These are phyloP conservation scores for Myxozyma udenii DNA, from an alignment of 805 yeast species.

Conservation along the genomic window DNA sequence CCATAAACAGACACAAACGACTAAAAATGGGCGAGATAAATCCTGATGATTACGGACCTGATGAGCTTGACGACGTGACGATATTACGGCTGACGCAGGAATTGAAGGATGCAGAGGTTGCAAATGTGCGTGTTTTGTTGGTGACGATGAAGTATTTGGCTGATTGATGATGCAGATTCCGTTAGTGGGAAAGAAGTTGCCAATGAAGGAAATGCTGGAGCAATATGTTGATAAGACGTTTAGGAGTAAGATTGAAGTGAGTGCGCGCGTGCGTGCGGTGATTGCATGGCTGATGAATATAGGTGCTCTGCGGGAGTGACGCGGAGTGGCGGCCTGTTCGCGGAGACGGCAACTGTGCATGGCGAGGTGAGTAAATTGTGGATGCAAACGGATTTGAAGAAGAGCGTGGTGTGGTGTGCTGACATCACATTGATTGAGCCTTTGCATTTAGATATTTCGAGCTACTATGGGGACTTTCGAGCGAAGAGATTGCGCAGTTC, in stretches of 20 bases:
- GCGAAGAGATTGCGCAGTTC: constrained; percentile 8
- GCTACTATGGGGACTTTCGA: background rate
- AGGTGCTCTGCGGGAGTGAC: constrained; percentile 20
- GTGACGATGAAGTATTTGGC: background rate
- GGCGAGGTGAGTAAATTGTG: constrained; percentile 22
- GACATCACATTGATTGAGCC: constrained; percentile 12
- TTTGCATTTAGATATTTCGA: constrained; percentile 28
- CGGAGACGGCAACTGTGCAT: constrained; percentile 34
- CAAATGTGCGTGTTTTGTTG: constrained; percentile 11
- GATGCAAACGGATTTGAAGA: background rate
- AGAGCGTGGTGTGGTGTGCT: background rate
- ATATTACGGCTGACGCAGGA: constrained; percentile 29
- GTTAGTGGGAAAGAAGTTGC: constrained; percentile 22
- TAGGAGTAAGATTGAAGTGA: constrained; percentile 22
- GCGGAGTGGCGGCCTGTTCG: constrained; percentile 27
- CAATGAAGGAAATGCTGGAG: constrained; percentile 15
- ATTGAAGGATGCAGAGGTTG: constrained; percentile 28
- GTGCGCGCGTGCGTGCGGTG: background rate
- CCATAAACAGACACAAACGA: no score
- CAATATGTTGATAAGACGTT: constrained; percentile 27
- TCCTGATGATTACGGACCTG: constrained; percentile 17
- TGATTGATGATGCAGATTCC: constrained; percentile 11
- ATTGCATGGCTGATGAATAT: background rate
- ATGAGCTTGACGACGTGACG: constrained; percentile 28
- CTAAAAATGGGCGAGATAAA: no score